These are phyloP conservation scores for Trichoderma breve DNA, from an alignment of 2,329 filamentous ascomycete genomes.

Conservation along the genomic window DNA sequence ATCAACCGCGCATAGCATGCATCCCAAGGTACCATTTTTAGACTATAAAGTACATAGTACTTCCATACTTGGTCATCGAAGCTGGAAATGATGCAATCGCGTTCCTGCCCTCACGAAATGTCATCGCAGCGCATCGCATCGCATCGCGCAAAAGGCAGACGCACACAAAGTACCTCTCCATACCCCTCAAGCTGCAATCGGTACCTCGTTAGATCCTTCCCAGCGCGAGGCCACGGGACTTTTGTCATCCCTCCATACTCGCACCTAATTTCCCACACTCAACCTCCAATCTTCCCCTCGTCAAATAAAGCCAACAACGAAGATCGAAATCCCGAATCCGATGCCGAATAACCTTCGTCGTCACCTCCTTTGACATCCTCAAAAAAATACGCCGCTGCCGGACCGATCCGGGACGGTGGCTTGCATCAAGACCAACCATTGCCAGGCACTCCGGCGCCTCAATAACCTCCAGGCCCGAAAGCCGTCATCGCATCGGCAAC, in stretches of 20 bases:
- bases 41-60: neutral
- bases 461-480: neutral
- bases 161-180: slow-evolving; percentile 4
- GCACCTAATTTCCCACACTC: neutral
- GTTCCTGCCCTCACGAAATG: neutral
- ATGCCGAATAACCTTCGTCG: neutral
- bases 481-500: neutral
- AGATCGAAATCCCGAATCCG: neutral
- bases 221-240: neutral
- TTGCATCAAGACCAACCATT: neutral
- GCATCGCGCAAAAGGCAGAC: neutral
- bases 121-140: neutral
- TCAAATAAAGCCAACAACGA: neutral
- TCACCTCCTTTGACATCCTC: neutral
- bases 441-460: neutral
- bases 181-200: neutral
- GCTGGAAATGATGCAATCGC: slow-evolving; percentile 14
- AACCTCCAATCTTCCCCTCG: neutral
- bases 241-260: neutral
- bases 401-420: slow-evolving; percentile 11
- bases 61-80: neutral
- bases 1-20: accelerated
- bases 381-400: neutral
- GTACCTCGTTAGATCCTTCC: neutral
- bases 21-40: neutral